A percentile compares a stretch with the other conserved stretches of the same genome.
Evolutionary conservation across 2,329 filamentous ascomycete genomes (phyloP).

Genomic region (Apiospora arundinis): DNA sequence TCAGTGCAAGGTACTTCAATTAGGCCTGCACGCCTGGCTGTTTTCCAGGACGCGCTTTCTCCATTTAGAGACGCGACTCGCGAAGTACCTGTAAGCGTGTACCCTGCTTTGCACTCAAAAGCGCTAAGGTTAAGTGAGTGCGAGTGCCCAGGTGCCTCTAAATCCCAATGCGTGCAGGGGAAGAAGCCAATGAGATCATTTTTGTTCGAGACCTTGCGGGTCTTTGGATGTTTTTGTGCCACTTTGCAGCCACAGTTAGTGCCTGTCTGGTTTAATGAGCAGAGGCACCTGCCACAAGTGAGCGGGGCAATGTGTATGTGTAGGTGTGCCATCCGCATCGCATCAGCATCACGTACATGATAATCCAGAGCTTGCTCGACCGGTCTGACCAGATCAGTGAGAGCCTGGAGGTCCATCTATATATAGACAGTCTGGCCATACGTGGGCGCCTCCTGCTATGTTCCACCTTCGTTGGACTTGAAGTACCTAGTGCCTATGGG

Average conservation of each 20-base stretch:
- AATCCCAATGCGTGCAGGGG: not conserved
- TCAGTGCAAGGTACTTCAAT: not conserved
- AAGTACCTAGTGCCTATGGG: not conserved
- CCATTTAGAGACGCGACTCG: constrained; percentile 17
- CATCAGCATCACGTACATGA: no score
- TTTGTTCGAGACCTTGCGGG: not conserved
- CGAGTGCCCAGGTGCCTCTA: no score
- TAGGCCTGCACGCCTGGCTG: not conserved
- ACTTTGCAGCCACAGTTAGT: constrained; percentile 5
- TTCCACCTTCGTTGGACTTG: not conserved
- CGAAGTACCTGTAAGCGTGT: constrained; percentile 3
- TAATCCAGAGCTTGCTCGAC: no score
- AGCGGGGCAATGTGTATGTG: not conserved
- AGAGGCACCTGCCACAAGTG: not conserved
- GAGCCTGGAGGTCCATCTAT: not conserved
- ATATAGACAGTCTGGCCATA: no score
- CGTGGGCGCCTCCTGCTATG: not conserved
- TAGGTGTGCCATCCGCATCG: not conserved
- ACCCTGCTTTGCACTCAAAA: not conserved
- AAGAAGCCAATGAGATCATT: constrained; percentile 16
- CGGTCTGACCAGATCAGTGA: no score
- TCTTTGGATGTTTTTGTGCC: not conserved
- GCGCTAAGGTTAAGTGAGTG: not conserved
- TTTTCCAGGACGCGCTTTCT: constrained; percentile 9
- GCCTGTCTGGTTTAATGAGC: no score